Base-by-base conservation (phyloP, 1,284 basidiomycete species). In the Ustilago lituana region DNA sequence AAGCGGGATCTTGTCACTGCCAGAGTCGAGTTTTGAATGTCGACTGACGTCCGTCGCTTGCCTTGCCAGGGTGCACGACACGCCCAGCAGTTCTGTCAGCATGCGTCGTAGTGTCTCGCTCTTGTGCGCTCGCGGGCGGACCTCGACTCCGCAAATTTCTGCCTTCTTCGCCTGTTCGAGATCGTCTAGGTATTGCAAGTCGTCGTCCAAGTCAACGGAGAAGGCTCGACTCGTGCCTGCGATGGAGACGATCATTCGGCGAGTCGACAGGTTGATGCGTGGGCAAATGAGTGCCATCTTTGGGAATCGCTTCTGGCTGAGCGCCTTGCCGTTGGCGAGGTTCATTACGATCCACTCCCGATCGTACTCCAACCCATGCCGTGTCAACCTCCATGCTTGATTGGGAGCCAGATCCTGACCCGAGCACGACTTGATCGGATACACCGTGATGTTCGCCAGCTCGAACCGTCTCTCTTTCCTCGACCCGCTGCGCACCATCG, bases 391-490 rank as follows among this genome's bases (percentile, higher is more conserved):
- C 73, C 73, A 76, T 19, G 31, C 27, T 36, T 63, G 48, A 14
- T 49, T 50, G 1, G 19, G 32, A 11, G n/a, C 22, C 2, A 74
- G 49, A 8, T 59, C 27, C 31, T 76, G 73, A 11, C 66, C 69
- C 2, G 70, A 52, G 24, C 73, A 76, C 12, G 70, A 73, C 55
- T 75, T 76, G 66, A 76, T 68, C 37, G 73, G 73, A 33, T 70
- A 76, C 9, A 76, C 40, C 6, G 61, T 62, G 47, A 68, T 60
- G 32, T 49, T 61, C n/a, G 57, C 32, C 49, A 73, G 36, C 23
- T 56, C 32, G 20, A 62, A 61, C 15, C 23, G 36, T 32, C 22
- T 48, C 40, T 49, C 43, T 29, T 19, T 17, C 22, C 17, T 31
- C 4, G 11, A 17, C 15, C 22, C 12, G 12, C 14, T 26, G 39